phyloP scores from a whole-genome alignment of 1,139 yeast genomes.

The Petasospora rhodanensis region DNA sequence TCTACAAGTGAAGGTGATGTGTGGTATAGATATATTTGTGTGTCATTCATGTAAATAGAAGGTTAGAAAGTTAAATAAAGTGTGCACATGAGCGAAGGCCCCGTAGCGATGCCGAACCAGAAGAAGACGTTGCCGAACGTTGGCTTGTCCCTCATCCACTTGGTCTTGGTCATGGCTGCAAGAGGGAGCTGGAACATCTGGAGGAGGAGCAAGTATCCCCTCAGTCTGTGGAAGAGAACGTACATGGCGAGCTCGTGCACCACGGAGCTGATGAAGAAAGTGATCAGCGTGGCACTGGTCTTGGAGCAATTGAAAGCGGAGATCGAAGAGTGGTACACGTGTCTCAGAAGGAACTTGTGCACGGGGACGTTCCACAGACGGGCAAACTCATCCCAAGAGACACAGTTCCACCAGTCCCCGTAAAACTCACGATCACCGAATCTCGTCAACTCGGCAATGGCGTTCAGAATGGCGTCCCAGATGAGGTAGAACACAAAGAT shows the following conservation, averaged over 20 bases:
- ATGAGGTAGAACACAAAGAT: slow-evolving; percentile 78
- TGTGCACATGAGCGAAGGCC: slow-evolving; percentile 87
- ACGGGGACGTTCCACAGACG: slow-evolving; percentile 95
- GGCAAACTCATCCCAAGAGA: slow-evolving; percentile 91
- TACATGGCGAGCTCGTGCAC: slow-evolving; percentile 93
- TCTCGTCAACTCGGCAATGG: slow-evolving; percentile 78
- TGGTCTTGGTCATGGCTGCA: slow-evolving; percentile 48
- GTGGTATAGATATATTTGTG: neutral
- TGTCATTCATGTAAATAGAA: slow-evolving; percentile 2
- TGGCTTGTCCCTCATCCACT: slow-evolving; percentile 47
- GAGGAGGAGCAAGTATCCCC: slow-evolving; percentile 73
- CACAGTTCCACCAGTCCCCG: slow-evolving; percentile 97
- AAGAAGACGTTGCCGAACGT: slow-evolving; percentile 77
- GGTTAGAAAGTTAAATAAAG: slow-evolving; percentile 70
- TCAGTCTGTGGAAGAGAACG: slow-evolving; percentile 69
- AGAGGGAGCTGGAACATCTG: slow-evolving; percentile 78
- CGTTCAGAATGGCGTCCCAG: slow-evolving; percentile 91
- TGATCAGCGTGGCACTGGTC: slow-evolving; percentile 65
- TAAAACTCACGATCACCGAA: slow-evolving; percentile 92
- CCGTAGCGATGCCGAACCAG: slow-evolving; percentile 89
- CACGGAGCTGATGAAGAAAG: slow-evolving; percentile 76
- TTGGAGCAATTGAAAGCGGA: slow-evolving; percentile 68
- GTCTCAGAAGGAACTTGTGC: slow-evolving; percentile 84
- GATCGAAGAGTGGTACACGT: slow-evolving; percentile 89
- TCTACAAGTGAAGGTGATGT: slow-evolving; percentile 46